A percentile compares a stretch with the other conserved stretches of the same genome.
Evolutionary conservation across 2,329 filamentous ascomycete genomes (phyloP).

Genomic region (Cladosporium sphaerospermum): DNA sequence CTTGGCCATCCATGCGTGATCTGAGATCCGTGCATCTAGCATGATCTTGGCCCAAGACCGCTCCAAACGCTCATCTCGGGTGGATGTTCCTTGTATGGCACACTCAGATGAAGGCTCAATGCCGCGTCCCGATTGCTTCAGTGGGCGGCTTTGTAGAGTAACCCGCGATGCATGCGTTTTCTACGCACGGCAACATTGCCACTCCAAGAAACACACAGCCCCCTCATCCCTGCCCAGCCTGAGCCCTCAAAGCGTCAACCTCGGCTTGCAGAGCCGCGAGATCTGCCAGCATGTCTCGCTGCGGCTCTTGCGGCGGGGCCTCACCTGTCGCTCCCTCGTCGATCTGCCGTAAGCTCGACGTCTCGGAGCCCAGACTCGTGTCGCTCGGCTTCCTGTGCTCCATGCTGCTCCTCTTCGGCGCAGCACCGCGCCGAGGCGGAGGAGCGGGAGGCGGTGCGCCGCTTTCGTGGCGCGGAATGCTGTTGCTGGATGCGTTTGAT

Average conservation of each 20-base stretch:
- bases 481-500: constrained; percentile 17
- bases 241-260: constrained; percentile 25
- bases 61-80: too few relatives aligned
- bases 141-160: background rate
- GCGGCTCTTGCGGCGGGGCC: background rate
- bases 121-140: background rate
- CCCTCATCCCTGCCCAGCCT: constrained; percentile 1
- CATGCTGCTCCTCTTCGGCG: constrained; percentile 20
- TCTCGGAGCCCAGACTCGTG: constrained; percentile 11
- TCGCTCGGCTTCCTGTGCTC: constrained; percentile 9
- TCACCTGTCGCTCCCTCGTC: constrained; percentile 6
- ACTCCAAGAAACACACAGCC: background rate
- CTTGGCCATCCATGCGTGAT: too few relatives aligned
- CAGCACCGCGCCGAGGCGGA: constrained; percentile 22
- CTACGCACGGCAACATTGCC: background rate
- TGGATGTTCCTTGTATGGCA: too few relatives aligned
- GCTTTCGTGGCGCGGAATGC: constrained; percentile 16
- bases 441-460: constrained; percentile 23
- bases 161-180: too few relatives aligned
- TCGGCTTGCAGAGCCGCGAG: constrained; percentile 28
- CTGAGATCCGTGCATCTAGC: too few relatives aligned
- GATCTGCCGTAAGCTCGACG: constrained; percentile 18
- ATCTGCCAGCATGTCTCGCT: constrained; percentile 26
- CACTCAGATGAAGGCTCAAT: background rate
- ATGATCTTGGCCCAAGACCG: too few relatives aligned